Evolutionary conservation across 257 asterid species (phyloP).

Genomic region (Fraxinus cuspidata): DNA sequence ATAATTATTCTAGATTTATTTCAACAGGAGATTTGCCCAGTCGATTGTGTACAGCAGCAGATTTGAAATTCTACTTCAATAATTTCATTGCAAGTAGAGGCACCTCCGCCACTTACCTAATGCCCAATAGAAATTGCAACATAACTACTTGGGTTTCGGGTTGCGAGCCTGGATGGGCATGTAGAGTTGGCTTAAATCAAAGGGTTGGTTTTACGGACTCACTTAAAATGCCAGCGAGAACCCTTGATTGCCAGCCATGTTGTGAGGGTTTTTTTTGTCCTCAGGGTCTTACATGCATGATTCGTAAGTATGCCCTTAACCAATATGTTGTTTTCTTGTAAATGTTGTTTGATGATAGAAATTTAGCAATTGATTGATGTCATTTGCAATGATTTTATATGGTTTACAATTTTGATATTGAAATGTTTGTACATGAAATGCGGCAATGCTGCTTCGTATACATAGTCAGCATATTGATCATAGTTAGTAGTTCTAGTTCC

Average conservation of each 20-base stretch:
- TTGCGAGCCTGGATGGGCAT: slow-evolving; percentile 99
- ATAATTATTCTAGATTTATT: background rate
- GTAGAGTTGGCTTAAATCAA: slow-evolving; percentile 44
- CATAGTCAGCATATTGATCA: background rate
- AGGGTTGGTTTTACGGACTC: slow-evolving; percentile 39
- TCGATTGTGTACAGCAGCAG: slow-evolving; percentile 81
- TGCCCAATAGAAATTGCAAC: slow-evolving; percentile 77
- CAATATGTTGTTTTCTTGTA: background rate
- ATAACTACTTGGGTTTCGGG: slow-evolving; percentile 75
- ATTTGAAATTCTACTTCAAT: slow-evolving; percentile 68
- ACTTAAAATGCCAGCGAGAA: slow-evolving; percentile 62
- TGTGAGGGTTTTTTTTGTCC: slow-evolving; percentile 98
- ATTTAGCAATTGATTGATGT: background rate
- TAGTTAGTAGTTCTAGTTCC: background rate
- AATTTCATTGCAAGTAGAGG: slow-evolving; percentile 49
- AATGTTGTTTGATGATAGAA: background rate
- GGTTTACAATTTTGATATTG: background rate
- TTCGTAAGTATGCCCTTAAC: slow-evolving; percentile 57
- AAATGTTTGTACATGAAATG: background rate
- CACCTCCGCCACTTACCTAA: slow-evolving; percentile 40
- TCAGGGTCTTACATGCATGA: slow-evolving; percentile 95
- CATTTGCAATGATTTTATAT: background rate
- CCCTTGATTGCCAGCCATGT: slow-evolving; percentile 67
- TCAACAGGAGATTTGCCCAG: slow-evolving; percentile 64
- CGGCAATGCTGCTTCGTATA: background rate